Percentiles rank a stretch among this genome's conserved stretches.
Evolutionary conservation across 306 rosid species (phyloP).

Genomic region (Gillenia trifoliata): DNA sequence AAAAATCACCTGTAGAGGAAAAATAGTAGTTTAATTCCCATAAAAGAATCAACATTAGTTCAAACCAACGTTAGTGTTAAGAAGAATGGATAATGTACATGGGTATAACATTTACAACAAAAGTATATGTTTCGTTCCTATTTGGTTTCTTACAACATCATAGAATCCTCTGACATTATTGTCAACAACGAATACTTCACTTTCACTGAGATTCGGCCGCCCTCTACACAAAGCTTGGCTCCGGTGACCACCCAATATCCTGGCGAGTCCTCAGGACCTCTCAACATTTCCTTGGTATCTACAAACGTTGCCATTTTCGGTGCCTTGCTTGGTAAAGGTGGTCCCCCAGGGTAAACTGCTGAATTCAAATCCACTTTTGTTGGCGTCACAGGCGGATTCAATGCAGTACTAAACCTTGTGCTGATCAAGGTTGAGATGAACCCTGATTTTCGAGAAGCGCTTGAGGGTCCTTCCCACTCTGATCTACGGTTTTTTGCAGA

Average conservation of each 20-base stretch:
- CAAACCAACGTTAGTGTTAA: no score
- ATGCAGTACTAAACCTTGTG: slow-evolving; percentile 57
- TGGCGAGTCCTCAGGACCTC: slow-evolving; percentile 79
- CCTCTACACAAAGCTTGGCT: slow-evolving; percentile 67
- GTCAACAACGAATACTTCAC: slow-evolving; percentile 82
- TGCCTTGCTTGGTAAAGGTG: slow-evolving; percentile 61
- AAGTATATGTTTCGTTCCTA: background rate
- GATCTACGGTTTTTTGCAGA: slow-evolving; percentile 65
- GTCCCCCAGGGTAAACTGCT: slow-evolving; percentile 68
- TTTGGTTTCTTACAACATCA: slow-evolving; percentile 19
- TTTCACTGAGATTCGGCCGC: slow-evolving; percentile 61
- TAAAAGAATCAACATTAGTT: slow-evolving; percentile 8
- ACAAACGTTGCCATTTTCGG: slow-evolving; percentile 63
- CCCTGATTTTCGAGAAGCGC: slow-evolving; percentile 65
- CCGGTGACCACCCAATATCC: slow-evolving; percentile 97
- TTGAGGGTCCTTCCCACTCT: slow-evolving; percentile 80
- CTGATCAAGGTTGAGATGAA: slow-evolving; percentile 72
- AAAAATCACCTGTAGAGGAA: no score
- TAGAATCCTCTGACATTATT: slow-evolving; percentile 55
- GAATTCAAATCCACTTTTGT: slow-evolving; percentile 68
- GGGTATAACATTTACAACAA: slow-evolving; percentile 32
- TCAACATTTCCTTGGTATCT: slow-evolving; percentile 64
- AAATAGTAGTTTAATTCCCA: background rate
- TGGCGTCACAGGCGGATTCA: slow-evolving; percentile 42
- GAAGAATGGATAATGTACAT: slow-evolving; percentile 25